These are phyloP conservation scores for Nicotiana paniculata DNA, from an alignment of 257 asterid genomes.

Conservation along the genomic window DNA sequence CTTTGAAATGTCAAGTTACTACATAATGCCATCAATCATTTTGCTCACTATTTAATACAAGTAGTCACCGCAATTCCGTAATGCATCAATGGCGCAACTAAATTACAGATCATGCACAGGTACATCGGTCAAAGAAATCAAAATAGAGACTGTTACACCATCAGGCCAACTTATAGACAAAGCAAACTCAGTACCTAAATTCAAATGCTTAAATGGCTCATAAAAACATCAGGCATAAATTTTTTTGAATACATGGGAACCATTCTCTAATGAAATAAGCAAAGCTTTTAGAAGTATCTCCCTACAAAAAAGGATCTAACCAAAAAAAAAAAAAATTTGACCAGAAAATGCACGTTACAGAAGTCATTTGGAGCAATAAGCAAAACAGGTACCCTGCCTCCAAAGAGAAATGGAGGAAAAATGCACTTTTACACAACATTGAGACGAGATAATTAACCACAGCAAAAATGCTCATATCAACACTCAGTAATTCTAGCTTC, in stretches of 20 bases:
- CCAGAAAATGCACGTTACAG: conserved; percentile 1
- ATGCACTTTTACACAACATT: conserved; percentile 36
- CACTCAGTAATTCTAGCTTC: conserved; percentile 33
- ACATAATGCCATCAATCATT: no score
- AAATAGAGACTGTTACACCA: no score
- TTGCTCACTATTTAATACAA: no score
- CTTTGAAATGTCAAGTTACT: no score
- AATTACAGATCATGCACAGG: no score
- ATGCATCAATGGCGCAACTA: not conserved
- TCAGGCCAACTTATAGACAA: no score
- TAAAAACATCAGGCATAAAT: not conserved
- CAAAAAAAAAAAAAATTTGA: not conserved
- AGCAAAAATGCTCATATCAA: conserved; percentile 21
- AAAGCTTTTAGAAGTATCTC: not conserved
- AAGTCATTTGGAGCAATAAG: conserved; percentile 6
- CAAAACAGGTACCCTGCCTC: conserved; percentile 18
- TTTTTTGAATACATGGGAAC: not conserved
- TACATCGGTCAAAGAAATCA: no score
- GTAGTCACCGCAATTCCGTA: not conserved
- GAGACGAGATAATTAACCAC: conserved; percentile 34
- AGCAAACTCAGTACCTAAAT: not conserved
- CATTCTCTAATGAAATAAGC: not conserved
- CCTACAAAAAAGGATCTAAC: not conserved
- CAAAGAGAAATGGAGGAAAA: conserved; percentile 16
- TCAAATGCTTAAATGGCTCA: not conserved